phyloP scores from a whole-genome alignment of 1,139 yeast genomes.

The Hyphopichia khmerensis region DNA sequence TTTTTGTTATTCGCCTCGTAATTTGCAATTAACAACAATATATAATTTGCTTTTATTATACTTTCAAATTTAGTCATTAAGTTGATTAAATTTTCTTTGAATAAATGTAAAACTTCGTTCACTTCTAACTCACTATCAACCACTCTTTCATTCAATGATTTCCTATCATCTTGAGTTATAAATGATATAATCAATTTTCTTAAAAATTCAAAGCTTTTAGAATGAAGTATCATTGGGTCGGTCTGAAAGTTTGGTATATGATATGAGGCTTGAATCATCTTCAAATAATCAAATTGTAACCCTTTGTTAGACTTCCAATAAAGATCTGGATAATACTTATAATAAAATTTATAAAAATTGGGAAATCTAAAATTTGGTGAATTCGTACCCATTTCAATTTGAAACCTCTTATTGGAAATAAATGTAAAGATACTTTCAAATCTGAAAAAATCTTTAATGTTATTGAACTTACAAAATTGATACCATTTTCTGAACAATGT shows the following conservation, averaged over 20 bases:
- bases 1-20: background rate
- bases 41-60: background rate
- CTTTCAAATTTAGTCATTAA: background rate
- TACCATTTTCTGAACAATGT: slow-evolving; percentile 1
- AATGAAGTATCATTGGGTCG: background rate
- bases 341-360: slow-evolving; percentile 18
- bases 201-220: background rate
- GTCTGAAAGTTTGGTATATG: background rate
- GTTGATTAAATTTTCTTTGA: background rate
- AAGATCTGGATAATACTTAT: slow-evolving; percentile 1
- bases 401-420: slow-evolving; percentile 10
- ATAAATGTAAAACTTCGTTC: slow-evolving; percentile 2
- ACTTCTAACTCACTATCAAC: background rate
- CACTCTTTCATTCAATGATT: background rate
- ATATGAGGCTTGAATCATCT: background rate
- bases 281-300: background rate
- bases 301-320: background rate
- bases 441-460: slow-evolving; percentile 11
- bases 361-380: slow-evolving; percentile 28
- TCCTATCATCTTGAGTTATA: background rate
- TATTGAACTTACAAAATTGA: slow-evolving; percentile 13
- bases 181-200: background rate
- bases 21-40: background rate
- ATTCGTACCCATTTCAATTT: slow-evolving; percentile 16
- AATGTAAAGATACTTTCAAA: slow-evolving; percentile 22